Percentiles rank a stretch among this genome's conserved stretches.
phyloP scores from a whole-genome alignment of 352 stramenopile species.

The Phytophthora megakarya region DNA sequence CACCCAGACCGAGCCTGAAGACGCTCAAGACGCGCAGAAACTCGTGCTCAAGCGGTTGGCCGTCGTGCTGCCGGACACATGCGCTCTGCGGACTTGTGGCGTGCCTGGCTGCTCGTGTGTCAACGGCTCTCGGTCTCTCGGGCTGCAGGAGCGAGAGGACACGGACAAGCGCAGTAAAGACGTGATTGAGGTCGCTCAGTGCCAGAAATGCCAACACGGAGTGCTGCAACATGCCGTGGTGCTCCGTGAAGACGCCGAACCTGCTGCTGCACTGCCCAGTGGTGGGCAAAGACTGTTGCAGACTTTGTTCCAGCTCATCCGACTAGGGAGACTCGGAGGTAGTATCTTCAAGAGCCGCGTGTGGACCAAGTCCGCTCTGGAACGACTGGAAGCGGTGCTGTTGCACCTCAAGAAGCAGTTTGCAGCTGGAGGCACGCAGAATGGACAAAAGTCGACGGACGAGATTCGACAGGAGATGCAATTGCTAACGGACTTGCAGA shows the following conservation, averaged over 20 bases:
- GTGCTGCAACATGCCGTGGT: conserved; percentile 69
- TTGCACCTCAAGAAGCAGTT: conserved; percentile 62
- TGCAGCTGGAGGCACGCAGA: conserved; percentile 54
- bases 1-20: conserved; percentile 23
- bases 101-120: conserved; percentile 69
- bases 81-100: conserved; percentile 52
- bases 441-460: conserved; percentile 61
- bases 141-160: conserved; percentile 27
- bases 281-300: conserved; percentile 68
- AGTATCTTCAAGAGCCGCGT: conserved; percentile 66
- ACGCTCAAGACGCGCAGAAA: conserved; percentile 44
- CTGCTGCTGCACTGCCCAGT: conserved; percentile 34
- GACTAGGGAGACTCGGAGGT: conserved; percentile 53
- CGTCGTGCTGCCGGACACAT: conserved; percentile 60
- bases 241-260: conserved; percentile 42
- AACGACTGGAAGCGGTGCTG: conserved; percentile 54
- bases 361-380: conserved; percentile 59
- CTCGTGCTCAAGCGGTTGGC: conserved; percentile 47
- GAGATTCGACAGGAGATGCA: conserved; percentile 64
- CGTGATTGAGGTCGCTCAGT: conserved; percentile 43
- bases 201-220: conserved; percentile 71
- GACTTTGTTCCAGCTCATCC: conserved; percentile 61
- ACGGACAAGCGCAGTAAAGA: conserved; percentile 32
- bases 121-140: conserved; percentile 46
- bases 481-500: conserved; percentile 56